Conservation (phyloP, 768 basidiomycete species). For the Hemileccinum rubropunctum region DNA sequence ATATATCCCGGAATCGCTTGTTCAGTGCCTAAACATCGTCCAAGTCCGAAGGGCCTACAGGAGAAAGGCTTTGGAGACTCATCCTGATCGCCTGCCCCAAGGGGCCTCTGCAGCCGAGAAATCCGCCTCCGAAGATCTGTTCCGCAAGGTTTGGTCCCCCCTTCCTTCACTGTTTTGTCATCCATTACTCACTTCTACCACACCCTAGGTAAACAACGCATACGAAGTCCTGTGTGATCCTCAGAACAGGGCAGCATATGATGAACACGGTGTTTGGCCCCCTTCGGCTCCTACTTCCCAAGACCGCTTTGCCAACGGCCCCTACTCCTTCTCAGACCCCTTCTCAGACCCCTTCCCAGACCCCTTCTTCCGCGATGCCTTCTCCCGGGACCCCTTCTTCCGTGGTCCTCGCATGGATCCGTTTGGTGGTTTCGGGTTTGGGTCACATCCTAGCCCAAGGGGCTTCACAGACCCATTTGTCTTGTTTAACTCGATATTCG, state of each 20-base stretch:
- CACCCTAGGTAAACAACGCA: slow-evolving; percentile 64
- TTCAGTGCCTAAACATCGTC: slow-evolving; percentile 4
- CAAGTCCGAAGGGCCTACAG: slow-evolving; percentile 80
- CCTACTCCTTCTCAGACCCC: slow-evolving; percentile 17
- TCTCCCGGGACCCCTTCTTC: slow-evolving; percentile 9
- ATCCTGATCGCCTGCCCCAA: slow-evolving; percentile 68
- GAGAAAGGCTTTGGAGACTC: slow-evolving; percentile 66
- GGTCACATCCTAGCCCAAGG: slow-evolving; percentile 10
- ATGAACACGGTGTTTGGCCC: slow-evolving; percentile 72
- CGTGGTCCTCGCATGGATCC: slow-evolving; percentile 26
- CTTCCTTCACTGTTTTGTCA: neutral
- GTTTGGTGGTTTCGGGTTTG: slow-evolving; percentile 26
- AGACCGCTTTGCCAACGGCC: slow-evolving; percentile 12
- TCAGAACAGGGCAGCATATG: slow-evolving; percentile 62
- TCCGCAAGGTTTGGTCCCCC: slow-evolving; percentile 40
- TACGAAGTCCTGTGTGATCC: slow-evolving; percentile 71
- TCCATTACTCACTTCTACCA: neutral
- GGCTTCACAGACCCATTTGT: slow-evolving; percentile 73
- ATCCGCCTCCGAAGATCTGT: slow-evolving; percentile 55
- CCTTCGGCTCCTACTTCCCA: slow-evolving; percentile 41
- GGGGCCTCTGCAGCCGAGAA: slow-evolving; percentile 59
- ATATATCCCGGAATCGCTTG: neutral
- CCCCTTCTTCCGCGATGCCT: slow-evolving; percentile 20
- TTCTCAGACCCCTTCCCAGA: slow-evolving; percentile 19
- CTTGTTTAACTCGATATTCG: slow-evolving; percentile 72